phyloP scores from a whole-genome alignment of 169 alveolate genomes.

The Plasmodium yoelii region DNA sequence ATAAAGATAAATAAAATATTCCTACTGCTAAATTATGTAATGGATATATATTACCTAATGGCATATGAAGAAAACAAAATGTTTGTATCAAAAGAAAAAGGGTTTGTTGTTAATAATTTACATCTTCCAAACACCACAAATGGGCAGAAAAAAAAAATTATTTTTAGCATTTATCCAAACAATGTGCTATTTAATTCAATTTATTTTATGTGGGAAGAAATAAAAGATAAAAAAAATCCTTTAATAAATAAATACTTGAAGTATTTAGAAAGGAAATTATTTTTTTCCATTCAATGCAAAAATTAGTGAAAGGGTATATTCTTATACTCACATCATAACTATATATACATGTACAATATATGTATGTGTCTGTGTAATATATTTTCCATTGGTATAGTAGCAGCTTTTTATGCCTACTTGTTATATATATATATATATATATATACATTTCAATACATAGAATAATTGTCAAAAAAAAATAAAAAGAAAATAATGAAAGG shows the following conservation, averaged over 20 bases:
- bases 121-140: not conserved
- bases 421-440: too few species aligned
- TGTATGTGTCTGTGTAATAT: too few species aligned
- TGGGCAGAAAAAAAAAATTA: conserved; percentile 28
- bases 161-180: conserved; percentile 36
- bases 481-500: too few species aligned
- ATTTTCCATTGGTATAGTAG: too few species aligned
- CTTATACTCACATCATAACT: not conserved
- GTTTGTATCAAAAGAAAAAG: conserved; percentile 14
- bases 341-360: not conserved
- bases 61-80: conserved; percentile 21
- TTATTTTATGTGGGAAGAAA: conserved; percentile 57
- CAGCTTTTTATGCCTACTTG: too few species aligned
- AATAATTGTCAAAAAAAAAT: too few species aligned
- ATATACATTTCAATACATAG: too few species aligned
- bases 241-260: conserved; percentile 24
- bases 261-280: conserved; percentile 26
- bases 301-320: conserved; percentile 1
- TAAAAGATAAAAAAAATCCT: conserved; percentile 21
- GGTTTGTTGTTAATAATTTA: conserved; percentile 4
- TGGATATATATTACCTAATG: conserved; percentile 62
- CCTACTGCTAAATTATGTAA: conserved; percentile 34
- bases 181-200: conserved; percentile 26
- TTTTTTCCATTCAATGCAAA: conserved; percentile 30
- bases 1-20: conserved; percentile 11